Percentiles rank a stretch among this genome's conserved stretches.
These are phyloP conservation scores for Camellia sinensis DNA, from an alignment of 148 eudicot genomes.

Conservation along the genomic window DNA sequence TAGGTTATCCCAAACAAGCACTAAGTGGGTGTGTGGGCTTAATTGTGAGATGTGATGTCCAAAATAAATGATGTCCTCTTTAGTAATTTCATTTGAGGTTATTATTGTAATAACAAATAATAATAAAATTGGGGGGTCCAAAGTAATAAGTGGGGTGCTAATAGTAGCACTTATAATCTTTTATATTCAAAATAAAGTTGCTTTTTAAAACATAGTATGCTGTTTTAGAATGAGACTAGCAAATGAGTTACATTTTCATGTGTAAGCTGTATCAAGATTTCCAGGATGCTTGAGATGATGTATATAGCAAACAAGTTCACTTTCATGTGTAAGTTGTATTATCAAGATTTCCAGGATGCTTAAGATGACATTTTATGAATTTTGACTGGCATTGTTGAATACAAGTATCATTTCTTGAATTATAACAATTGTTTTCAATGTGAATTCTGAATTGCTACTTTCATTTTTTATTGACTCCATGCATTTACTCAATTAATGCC, in stretches of 20 bases:
- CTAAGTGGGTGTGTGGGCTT: no score
- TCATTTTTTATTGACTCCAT: not conserved
- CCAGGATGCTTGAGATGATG: not conserved
- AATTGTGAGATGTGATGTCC: no score
- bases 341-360: not conserved
- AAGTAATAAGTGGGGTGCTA: no score
- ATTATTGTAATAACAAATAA: no score
- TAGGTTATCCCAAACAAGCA: no score
- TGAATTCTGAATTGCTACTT: not conserved
- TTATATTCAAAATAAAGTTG: not conserved
- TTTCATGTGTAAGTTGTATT: not conserved
- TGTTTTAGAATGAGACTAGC: not conserved
- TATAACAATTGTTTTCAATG: not conserved
- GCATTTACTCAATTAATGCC: slow-evolving; percentile 10
- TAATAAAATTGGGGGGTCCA: no score
- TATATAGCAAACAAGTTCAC: no score
- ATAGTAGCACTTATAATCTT: not conserved
- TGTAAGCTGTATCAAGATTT: not conserved
- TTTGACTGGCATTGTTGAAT: not conserved
- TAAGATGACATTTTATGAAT: not conserved
- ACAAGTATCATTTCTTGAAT: not conserved
- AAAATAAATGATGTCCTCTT: no score
- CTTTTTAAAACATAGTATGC: not conserved
- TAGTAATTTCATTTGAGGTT: no score
- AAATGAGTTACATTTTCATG: not conserved